These are phyloP conservation scores for Cladosporium cucumerinum DNA, from an alignment of 2,329 filamentous ascomycete species.

Conservation along the genomic window DNA sequence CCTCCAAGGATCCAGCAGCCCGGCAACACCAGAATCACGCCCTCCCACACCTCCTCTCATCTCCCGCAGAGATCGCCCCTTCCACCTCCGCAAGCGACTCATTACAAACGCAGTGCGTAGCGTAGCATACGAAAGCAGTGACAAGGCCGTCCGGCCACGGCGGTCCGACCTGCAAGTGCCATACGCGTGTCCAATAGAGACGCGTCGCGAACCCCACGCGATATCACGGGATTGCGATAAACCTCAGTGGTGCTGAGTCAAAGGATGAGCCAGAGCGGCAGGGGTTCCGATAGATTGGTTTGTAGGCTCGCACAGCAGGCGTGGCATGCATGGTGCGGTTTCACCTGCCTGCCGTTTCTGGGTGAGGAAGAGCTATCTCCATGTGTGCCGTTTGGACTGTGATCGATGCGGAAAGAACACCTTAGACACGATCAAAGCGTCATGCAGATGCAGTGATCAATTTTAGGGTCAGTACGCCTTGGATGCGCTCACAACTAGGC, in stretches of 20 bases:
- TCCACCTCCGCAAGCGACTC: not conserved
- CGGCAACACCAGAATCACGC: conserved; percentile 5
- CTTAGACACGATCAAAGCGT: not conserved
- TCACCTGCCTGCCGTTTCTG: conserved; percentile 5
- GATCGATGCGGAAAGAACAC: not conserved
- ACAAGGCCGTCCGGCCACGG: conserved; percentile 8
- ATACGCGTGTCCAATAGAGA: conserved; percentile 11
- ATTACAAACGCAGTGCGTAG: conserved; percentile 9
- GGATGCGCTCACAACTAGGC: not conserved
- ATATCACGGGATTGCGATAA: conserved; percentile 19
- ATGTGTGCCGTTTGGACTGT: not conserved
- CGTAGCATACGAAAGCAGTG: conserved; percentile 14
- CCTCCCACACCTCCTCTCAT: conserved; percentile 1
- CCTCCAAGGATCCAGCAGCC: conserved; percentile 2
- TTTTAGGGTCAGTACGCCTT: not conserved
- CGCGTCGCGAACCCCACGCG: conserved; percentile 16
- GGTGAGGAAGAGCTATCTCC: not conserved
- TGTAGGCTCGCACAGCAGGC: conserved; percentile 9
- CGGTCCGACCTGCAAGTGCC: conserved; percentile 6
- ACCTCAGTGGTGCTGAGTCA: conserved; percentile 8
- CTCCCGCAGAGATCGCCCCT: conserved; percentile 12
- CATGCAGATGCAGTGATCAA: not conserved
- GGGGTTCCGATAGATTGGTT: conserved; percentile 13
- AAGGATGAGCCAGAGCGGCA: conserved; percentile 14
- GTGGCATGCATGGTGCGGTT: conserved; percentile 14